phyloP scores from a whole-genome alignment of 345 rosid genomes.

The Cardamine occulta region DNA sequence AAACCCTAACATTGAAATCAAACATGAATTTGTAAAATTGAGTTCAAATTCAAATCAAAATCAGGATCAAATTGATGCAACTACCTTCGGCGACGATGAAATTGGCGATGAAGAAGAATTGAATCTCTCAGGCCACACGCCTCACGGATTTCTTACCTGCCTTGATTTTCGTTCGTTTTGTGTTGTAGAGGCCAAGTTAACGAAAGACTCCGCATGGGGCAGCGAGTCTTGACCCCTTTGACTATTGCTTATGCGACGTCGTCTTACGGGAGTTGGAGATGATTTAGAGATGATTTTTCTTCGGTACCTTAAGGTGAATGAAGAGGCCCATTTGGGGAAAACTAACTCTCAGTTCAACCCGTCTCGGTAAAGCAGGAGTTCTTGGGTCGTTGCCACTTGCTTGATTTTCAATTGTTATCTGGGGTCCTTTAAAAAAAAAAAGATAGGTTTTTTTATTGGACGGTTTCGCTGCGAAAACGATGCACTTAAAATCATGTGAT shows the following conservation, averaged over 20 bases:
- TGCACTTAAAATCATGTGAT: no score
- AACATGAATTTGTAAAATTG: slow-evolving; percentile 25
- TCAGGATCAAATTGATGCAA: slow-evolving; percentile 22
- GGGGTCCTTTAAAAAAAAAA: neutral
- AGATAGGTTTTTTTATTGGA: no score
- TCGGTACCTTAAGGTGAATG: neutral
- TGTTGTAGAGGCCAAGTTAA: slow-evolving; percentile 38
- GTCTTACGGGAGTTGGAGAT: neutral
- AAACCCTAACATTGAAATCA: slow-evolving; percentile 42
- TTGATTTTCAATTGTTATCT: neutral
- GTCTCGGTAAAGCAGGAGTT: neutral
- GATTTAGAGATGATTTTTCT: no score
- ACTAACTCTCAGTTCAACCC: neutral
- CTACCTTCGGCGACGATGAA: slow-evolving; percentile 43
- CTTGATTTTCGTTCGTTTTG: slow-evolving; percentile 38
- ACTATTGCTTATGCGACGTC: slow-evolving; percentile 1
- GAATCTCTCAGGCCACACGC: slow-evolving; percentile 37
- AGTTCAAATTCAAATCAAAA: slow-evolving; percentile 22
- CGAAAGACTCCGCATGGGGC: slow-evolving; percentile 14
- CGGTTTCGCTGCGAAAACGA: no score
- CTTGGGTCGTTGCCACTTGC: neutral
- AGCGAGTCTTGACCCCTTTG: slow-evolving; percentile 29
- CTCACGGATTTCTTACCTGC: slow-evolving; percentile 45
- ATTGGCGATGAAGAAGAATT: slow-evolving; percentile 27
- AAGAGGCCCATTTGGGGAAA: neutral